phyloP scores from a whole-genome alignment of 768 basidiomycete species.

The Xerocomellus intermedius region DNA sequence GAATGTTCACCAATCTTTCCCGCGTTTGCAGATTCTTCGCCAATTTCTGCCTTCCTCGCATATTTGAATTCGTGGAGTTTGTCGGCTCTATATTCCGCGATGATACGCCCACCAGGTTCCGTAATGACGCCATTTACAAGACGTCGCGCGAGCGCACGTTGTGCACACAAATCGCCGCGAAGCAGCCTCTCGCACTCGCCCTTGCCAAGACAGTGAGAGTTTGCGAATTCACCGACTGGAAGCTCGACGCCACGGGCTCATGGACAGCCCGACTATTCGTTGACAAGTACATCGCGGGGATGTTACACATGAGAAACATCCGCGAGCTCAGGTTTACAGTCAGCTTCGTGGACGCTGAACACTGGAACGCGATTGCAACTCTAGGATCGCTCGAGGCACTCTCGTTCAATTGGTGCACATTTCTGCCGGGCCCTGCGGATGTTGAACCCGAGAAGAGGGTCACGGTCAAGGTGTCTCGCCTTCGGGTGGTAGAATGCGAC shows the following conservation, averaged over 20 bases:
- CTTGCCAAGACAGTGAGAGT: conserved; percentile 32
- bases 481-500: background rate
- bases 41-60: conserved; percentile 36
- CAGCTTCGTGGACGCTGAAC: conserved; percentile 6
- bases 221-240: conserved; percentile 12
- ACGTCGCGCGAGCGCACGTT: conserved; percentile 6
- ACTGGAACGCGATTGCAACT: conserved; percentile 16
- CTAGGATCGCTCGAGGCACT: conserved; percentile 17
- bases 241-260: too few relatives aligned
- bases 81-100: conserved; percentile 19
- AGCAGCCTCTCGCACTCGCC: conserved; percentile 27
- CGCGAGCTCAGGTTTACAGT: conserved; percentile 7
- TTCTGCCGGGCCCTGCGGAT: background rate
- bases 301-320: conserved; percentile 20
- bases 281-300: background rate
- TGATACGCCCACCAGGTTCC: background rate
- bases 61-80: conserved; percentile 36
- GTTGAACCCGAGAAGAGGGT: background rate
- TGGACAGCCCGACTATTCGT: background rate
- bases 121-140: background rate
- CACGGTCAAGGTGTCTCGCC: conserved; percentile 5
- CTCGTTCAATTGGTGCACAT: background rate
- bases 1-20: conserved; percentile 30
- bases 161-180: conserved; percentile 29
- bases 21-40: conserved; percentile 45